Conservation (phyloP, 768 basidiomycete species). For the Cystobasidium onofrii region DNA sequence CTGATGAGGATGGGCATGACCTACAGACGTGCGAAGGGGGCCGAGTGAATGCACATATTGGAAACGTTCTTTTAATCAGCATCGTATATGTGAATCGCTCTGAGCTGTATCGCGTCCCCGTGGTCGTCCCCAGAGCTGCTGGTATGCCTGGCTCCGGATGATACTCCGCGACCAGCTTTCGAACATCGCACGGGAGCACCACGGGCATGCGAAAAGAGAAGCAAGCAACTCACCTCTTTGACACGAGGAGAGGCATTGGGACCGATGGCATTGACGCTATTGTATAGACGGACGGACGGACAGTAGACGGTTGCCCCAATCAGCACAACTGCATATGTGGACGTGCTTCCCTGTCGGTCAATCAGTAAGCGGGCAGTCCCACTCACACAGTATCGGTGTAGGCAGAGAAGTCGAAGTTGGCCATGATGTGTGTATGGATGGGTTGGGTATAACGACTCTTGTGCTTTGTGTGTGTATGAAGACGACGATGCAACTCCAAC, state of each 20-base stretch:
- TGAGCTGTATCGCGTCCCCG: not conserved
- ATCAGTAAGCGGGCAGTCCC: not conserved
- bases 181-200: not conserved
- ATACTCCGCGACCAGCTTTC: not conserved
- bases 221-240: conserved; percentile 16
- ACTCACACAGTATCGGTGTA: conserved; percentile 23
- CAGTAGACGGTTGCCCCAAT: not conserved
- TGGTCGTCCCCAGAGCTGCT: not conserved
- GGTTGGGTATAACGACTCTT: not conserved
- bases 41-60: too few relatives aligned
- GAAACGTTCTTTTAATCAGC: too few relatives aligned
- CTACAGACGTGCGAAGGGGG: not conserved
- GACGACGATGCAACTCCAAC: not conserved
- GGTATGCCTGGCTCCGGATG: not conserved
- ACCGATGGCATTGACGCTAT: conserved; percentile 18
- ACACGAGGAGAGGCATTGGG: conserved; percentile 25
- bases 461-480: too few relatives aligned
- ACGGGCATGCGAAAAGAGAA: not conserved
- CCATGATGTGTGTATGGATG: not conserved
- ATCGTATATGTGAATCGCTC: not conserved
- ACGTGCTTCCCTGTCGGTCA: too few relatives aligned
- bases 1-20: conserved; percentile 37
- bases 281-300: not conserved
- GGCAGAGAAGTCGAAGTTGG: conserved; percentile 17
- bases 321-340: not conserved